A percentile compares a stretch with the other conserved stretches of the same genome.
These are phyloP conservation scores for Populus hybrid DNA, from an alignment of 441 rosid species.

Conservation along the genomic window DNA sequence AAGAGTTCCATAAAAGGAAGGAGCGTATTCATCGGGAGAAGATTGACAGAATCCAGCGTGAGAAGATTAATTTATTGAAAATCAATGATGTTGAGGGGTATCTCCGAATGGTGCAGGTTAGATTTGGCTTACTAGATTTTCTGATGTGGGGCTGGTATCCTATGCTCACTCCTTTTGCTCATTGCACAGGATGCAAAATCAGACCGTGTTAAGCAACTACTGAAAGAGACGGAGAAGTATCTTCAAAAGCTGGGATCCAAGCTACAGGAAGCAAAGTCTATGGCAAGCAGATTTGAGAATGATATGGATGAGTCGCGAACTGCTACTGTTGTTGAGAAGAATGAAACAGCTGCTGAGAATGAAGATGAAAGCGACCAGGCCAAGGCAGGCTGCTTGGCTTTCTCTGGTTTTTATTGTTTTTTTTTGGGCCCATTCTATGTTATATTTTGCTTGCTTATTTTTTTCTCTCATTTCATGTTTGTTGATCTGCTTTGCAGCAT, in stretches of 20 bases:
- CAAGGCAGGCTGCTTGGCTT: slow-evolving; percentile 51
- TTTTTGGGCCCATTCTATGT: not conserved
- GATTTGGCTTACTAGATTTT: slow-evolving; percentile 25
- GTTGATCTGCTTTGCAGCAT: slow-evolving; percentile 55
- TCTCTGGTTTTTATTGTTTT: slow-evolving; percentile 12
- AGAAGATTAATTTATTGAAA: slow-evolving; percentile 89
- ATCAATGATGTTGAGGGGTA: slow-evolving; percentile 98
- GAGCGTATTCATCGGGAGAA: slow-evolving; percentile 93
- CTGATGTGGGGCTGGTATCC: slow-evolving; percentile 4
- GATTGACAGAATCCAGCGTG: slow-evolving; percentile 93
- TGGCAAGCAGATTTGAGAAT: slow-evolving; percentile 55
- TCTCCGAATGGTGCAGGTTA: slow-evolving; percentile 96
- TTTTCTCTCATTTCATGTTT: slow-evolving; percentile 18
- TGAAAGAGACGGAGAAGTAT: slow-evolving; percentile 94
- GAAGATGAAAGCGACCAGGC: slow-evolving; percentile 94
- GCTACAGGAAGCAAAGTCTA: slow-evolving; percentile 69
- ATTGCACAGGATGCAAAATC: slow-evolving; percentile 83
- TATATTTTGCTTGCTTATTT: not conserved
- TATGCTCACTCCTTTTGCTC: slow-evolving; percentile 18
- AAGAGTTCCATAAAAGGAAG: slow-evolving; percentile 91
- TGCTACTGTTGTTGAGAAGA: slow-evolving; percentile 43
- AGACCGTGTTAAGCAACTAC: slow-evolving; percentile 87
- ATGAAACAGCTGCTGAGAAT: slow-evolving; percentile 62
- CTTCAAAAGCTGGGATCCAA: slow-evolving; percentile 89
- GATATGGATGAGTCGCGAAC: slow-evolving; percentile 56